Evolutionary conservation across 2,329 filamentous ascomycete genomes (phyloP).

Genomic region (Paecilomyces sp.): DNA sequence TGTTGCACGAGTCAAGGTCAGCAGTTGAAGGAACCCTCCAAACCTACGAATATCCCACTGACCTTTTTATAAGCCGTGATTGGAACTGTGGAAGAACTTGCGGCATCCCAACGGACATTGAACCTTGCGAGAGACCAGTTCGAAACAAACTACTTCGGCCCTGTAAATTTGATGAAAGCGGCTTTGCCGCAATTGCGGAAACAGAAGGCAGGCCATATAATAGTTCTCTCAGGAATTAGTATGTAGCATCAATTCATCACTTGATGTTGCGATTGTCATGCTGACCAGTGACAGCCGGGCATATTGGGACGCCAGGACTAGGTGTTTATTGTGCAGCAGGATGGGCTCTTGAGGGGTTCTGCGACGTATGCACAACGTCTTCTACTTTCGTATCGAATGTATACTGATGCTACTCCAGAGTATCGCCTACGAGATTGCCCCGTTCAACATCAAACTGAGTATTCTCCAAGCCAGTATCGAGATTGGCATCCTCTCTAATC

Average conservation of each 20-base stretch:
- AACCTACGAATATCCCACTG: background rate
- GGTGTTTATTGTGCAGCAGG: conserved; percentile 86
- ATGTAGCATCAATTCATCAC: conserved; percentile 9
- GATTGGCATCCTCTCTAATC: conserved; percentile 78
- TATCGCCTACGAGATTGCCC: conserved; percentile 89
- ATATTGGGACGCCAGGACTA: conserved; percentile 87
- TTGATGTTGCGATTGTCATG: background rate
- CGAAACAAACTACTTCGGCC: conserved; percentile 89
- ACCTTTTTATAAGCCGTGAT: conserved; percentile 58
- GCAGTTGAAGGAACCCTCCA: conserved; percentile 5
- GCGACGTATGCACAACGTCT: conserved; percentile 55
- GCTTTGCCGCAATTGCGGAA: conserved; percentile 70
- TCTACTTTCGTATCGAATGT: background rate
- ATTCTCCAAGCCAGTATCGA: conserved; percentile 95
- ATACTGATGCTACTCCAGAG: conserved; percentile 36
- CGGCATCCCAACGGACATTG: conserved; percentile 62
- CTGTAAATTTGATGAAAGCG: conserved; percentile 92
- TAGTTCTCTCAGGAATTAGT: conserved; percentile 81
- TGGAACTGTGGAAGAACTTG: conserved; percentile 84
- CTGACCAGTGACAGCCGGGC: conserved; percentile 51
- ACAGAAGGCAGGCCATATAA: conserved; percentile 80
- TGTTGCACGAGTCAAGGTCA: conserved; percentile 82
- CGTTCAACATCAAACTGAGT: conserved; percentile 94
- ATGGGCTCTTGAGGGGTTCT: conserved; percentile 94
- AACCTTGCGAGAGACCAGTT: conserved; percentile 86